Base-by-base conservation (phyloP, 148 eudicot species). In the Chenopodium quinoa region DNA sequence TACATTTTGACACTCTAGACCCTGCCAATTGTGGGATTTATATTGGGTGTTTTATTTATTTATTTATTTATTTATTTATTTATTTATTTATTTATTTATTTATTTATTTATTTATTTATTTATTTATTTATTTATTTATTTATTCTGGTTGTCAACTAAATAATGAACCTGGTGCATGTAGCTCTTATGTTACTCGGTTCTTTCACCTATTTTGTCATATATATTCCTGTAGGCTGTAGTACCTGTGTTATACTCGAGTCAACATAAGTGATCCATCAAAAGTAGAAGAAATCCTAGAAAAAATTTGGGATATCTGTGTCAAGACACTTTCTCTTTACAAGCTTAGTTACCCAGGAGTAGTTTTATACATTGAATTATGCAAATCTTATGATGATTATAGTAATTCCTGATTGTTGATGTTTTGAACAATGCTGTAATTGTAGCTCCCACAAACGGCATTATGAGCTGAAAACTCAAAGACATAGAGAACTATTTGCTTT, bases 371-470 rank as follows among this genome's bases (percentile, higher is more conserved):
- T 40, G 44, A 40, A 40, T 40, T 40, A 40, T 40, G 44, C 4
- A 17, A 1, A 17, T 22, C 44, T 54, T 5, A 32, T 56, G 65
- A 58, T 56, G 78, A 58, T 32, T n/a, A 27, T n/a, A 27, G 31
- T 67, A 27, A 50, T 44, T 12, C 71, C 69, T 73, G 75, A 78
- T 37, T n/a, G 19, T 37, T 79, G 2, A 22, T 37, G 48, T 75
- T 58, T 47, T 75, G 20, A 60, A 29, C 56, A 76, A 29, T 78
- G 78, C 25, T 73, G 58, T 65, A 44, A 52, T 83, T 77, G 46
- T 89, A 96, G 98, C 50, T 83, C 98, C 79, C 97, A 91, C 82
- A 91, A 75, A 63, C 81, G 90, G 76, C 99, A 96, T 84, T 93
- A 92, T 82, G 92, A 81, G 82, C 83, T 96, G 83, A 96, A 96